phyloP scores from a whole-genome alignment of 2,329 filamentous ascomycete species.

The Bisporella sp. region DNA sequence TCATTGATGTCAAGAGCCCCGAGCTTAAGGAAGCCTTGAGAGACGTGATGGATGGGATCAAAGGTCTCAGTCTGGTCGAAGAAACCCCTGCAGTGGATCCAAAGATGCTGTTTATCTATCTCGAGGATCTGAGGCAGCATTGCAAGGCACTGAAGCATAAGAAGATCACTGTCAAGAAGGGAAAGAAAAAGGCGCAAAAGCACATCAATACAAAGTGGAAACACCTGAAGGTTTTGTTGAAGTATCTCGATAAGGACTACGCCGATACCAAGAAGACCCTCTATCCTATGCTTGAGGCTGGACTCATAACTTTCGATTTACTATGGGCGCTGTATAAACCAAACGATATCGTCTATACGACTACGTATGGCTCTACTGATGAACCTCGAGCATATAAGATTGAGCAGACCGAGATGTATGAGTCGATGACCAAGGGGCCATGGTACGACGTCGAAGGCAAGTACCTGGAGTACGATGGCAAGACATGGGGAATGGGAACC shows the following conservation, averaged over 20 bases:
- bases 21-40: slow-evolving; percentile 63
- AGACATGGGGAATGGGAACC: slow-evolving; percentile 67
- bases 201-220: slow-evolving; percentile 50
- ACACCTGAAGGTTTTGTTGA: slow-evolving; percentile 66
- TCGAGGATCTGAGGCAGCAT: slow-evolving; percentile 65
- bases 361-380: slow-evolving; percentile 69
- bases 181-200: slow-evolving; percentile 54
- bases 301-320: slow-evolving; percentile 82
- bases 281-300: slow-evolving; percentile 71
- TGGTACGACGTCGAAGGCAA: slow-evolving; percentile 71
- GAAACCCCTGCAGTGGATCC: slow-evolving; percentile 69
- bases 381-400: slow-evolving; percentile 79
- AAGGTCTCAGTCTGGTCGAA: slow-evolving; percentile 72
- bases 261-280: slow-evolving; percentile 71
- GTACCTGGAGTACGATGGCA: slow-evolving; percentile 86
- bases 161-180: slow-evolving; percentile 42
- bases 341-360: slow-evolving; percentile 69
- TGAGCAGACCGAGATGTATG: slow-evolving; percentile 65
- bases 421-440: slow-evolving; percentile 61
- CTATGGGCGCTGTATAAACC: slow-evolving; percentile 88
- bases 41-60: slow-evolving; percentile 68
- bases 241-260: slow-evolving; percentile 78
- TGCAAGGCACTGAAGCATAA: slow-evolving; percentile 58
- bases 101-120: slow-evolving; percentile 65
- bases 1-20: slow-evolving; percentile 82